These are phyloP conservation scores for Lepraria neglecta DNA, from an alignment of 495 filamentous ascomycete species.

Conservation along the genomic window DNA sequence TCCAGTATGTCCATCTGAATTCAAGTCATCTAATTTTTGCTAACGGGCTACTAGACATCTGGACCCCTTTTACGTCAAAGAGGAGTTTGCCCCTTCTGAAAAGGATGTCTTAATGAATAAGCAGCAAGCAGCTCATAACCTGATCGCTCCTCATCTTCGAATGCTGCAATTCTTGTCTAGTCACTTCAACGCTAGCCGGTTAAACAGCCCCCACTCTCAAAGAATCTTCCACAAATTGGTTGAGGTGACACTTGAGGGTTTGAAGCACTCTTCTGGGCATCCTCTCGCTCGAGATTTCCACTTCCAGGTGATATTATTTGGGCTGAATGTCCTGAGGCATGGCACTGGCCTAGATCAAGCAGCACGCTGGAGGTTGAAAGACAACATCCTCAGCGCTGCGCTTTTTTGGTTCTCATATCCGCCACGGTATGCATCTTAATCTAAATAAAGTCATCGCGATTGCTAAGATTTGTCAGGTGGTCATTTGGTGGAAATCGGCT, in stretches of 20 bases:
- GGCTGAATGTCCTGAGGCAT: conserved; percentile 65
- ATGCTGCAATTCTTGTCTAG: conserved; percentile 85
- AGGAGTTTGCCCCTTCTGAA: conserved; percentile 90
- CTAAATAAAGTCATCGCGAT: too few relatives aligned
- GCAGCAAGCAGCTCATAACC: conserved; percentile 68
- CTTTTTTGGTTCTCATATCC: conserved; percentile 80
- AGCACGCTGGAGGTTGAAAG: conserved; percentile 72
- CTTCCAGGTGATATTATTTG: conserved; percentile 79
- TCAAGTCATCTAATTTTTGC: neutral
- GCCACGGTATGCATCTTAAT: conserved; percentile 37
- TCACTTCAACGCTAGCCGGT: conserved; percentile 83
- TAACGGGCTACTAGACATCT: conserved; percentile 39
- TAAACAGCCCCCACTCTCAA: conserved; percentile 73
- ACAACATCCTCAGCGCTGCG: conserved; percentile 75
- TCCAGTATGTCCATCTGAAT: conserved; percentile 33
- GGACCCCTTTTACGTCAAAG: conserved; percentile 83
- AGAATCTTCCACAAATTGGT: conserved; percentile 74
- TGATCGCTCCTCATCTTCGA: conserved; percentile 77
- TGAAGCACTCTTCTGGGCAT: conserved; percentile 65
- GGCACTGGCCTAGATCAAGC: conserved; percentile 54
- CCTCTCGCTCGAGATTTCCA: conserved; percentile 86
- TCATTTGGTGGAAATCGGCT: conserved; percentile 91
- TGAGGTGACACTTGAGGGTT: conserved; percentile 61
- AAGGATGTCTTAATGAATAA: conserved; percentile 64
- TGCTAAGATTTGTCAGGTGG: conserved; percentile 48